Conservation (phyloP, 2,329 filamentous ascomycete species). For the Cercospora janseana region DNA sequence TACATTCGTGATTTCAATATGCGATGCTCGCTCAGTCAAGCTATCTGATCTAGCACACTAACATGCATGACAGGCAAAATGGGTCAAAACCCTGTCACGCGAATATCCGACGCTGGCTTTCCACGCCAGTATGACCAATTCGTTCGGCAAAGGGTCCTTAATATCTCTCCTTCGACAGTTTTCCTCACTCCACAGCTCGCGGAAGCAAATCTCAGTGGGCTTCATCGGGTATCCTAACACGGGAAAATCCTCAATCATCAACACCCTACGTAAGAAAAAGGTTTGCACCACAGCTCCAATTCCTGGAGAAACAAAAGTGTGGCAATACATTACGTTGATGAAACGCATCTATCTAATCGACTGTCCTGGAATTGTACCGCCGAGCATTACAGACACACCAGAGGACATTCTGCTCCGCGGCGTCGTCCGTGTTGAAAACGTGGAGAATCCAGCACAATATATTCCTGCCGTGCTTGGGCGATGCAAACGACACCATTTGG, state of each 20-base stretch:
- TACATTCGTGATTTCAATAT: slow-evolving; percentile 57
- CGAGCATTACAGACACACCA: slow-evolving; percentile 77
- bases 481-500: slow-evolving; percentile 83
- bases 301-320: slow-evolving; percentile 94
- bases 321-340: slow-evolving; percentile 97
- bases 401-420: slow-evolving; percentile 86
- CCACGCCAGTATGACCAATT: slow-evolving; percentile 90
- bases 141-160: slow-evolving; percentile 91
- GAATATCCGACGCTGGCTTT: slow-evolving; percentile 94
- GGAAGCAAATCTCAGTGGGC: slow-evolving; percentile 93
- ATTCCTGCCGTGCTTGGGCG: slow-evolving; percentile 76
- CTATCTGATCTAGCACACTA: slow-evolving; percentile 12
- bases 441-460: slow-evolving; percentile 94
- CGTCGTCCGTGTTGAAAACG: slow-evolving; percentile 91
- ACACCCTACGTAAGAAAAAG: slow-evolving; percentile 90
- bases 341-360: slow-evolving; percentile 94
- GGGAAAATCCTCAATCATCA: slow-evolving; percentile 96
- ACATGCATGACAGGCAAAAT: slow-evolving; percentile 67
- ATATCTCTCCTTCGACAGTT: slow-evolving; percentile 93
- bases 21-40: not conserved
- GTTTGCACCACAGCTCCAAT: slow-evolving; percentile 92
- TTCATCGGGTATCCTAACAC: slow-evolving; percentile 89
- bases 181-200: slow-evolving; percentile 79
- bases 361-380: slow-evolving; percentile 93
- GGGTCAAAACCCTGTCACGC: slow-evolving; percentile 84